Percentiles rank a stretch among this genome's conserved stretches.
These are phyloP conservation scores for Aspergillus sp. DNA, from an alignment of 2,329 filamentous ascomycete species.

Conservation along the genomic window DNA sequence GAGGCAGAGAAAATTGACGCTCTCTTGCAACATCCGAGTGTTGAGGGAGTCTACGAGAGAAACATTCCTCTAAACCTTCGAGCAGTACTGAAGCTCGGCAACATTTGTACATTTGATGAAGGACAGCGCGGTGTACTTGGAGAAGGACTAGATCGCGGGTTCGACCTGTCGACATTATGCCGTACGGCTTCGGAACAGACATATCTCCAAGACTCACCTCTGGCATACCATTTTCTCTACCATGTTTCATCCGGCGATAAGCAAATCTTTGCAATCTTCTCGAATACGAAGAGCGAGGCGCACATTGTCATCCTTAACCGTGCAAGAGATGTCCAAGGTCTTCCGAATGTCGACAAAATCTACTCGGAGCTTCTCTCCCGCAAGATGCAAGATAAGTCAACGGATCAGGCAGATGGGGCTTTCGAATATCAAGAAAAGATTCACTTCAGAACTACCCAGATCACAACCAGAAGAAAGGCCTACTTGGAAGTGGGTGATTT, in stretches of 20 bases:
- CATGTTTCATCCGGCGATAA: constrained; percentile 88
- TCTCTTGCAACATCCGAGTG: constrained; percentile 87
- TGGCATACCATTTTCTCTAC: constrained; percentile 89
- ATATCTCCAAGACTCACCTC: constrained; percentile 72
- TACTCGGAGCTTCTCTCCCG: constrained; percentile 72
- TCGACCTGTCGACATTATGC: constrained; percentile 77
- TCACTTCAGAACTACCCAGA: constrained; percentile 80
- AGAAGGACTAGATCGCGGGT: constrained; percentile 88
- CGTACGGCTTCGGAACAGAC: constrained; percentile 65
- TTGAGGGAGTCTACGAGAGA: constrained; percentile 96
- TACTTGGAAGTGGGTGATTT: constrained; percentile 84
- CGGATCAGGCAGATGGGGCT: constrained; percentile 72
- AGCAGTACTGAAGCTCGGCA: constrained; percentile 86
- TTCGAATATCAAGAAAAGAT: constrained; percentile 86
- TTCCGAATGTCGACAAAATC: constrained; percentile 87
- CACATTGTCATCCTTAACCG: constrained; percentile 87
- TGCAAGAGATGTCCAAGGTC: constrained; percentile 74
- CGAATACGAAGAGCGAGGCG: constrained; percentile 74
- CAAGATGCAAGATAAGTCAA: constrained; percentile 65
- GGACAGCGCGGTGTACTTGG: constrained; percentile 86
- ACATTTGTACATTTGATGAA: constrained; percentile 89
- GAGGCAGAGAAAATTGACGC: constrained; percentile 79
- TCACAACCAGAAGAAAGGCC: constrained; percentile 86
- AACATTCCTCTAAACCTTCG: constrained; percentile 84
- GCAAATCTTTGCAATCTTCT: constrained; percentile 92